phyloP scores from a whole-genome alignment of 2,329 filamentous ascomycete genomes.

The Penicillium corylophilum region DNA sequence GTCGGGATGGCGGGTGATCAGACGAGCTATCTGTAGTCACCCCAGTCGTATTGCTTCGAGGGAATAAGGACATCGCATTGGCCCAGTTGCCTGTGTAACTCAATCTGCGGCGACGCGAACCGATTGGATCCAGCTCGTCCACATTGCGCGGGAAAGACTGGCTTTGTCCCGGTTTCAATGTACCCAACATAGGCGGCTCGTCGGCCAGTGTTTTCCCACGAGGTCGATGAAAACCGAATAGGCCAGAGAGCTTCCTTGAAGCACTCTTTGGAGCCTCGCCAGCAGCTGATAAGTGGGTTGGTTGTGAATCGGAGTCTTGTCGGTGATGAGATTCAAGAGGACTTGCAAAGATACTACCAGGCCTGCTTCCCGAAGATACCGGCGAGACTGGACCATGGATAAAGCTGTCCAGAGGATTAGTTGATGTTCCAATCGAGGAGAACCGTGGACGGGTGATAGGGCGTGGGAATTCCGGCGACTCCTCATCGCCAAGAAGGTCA shows the following conservation, averaged over 20 bases:
- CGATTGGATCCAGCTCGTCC: slow-evolving; percentile 53
- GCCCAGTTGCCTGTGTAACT: slow-evolving; percentile 60
- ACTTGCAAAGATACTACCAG: slow-evolving; percentile 48
- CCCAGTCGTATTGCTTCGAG: slow-evolving; percentile 44
- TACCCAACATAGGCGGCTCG: slow-evolving; percentile 57
- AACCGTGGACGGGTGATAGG: slow-evolving; percentile 31
- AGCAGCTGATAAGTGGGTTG: slow-evolving; percentile 31
- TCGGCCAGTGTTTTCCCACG: slow-evolving; percentile 61
- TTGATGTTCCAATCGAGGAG: slow-evolving; percentile 30
- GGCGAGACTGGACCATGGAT: slow-evolving; percentile 44
- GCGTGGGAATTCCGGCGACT: slow-evolving; percentile 38
- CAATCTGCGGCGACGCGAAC: slow-evolving; percentile 52
- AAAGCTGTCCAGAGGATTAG: slow-evolving; percentile 32
- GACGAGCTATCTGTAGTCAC: slow-evolving; percentile 44
- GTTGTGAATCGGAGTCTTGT: slow-evolving; percentile 38
- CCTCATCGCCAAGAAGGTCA: slow-evolving; percentile 59
- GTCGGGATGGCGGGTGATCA: slow-evolving; percentile 40
- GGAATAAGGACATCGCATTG: slow-evolving; percentile 50
- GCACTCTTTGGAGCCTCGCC: slow-evolving; percentile 44
- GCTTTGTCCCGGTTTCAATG: slow-evolving; percentile 60
- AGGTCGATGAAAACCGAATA: slow-evolving; percentile 60
- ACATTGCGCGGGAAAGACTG: slow-evolving; percentile 62
- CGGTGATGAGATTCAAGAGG: slow-evolving; percentile 44
- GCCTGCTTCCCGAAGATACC: slow-evolving; percentile 44
- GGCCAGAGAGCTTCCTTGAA: slow-evolving; percentile 55